These are phyloP conservation scores for Closterium sp. DNA, from an alignment of 139 green algal species.

Conservation along the genomic window DNA sequence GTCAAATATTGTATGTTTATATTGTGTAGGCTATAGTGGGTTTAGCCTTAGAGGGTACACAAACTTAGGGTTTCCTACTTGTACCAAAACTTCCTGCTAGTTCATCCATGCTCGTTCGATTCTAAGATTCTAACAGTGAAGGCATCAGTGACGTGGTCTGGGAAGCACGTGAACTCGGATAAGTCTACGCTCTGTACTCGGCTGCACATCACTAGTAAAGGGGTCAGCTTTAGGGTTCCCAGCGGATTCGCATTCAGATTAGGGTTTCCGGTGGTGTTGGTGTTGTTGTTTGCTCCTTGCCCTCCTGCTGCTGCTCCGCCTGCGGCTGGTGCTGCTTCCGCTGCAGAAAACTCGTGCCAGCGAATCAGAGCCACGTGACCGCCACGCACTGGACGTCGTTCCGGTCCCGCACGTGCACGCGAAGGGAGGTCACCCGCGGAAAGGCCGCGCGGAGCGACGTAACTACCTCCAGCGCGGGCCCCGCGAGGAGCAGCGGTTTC, in stretches of 20 bases:
- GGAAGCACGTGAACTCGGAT: not conserved
- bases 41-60: too few relatives aligned
- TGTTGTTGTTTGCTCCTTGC: not conserved
- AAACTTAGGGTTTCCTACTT: too few relatives aligned
- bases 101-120: too few relatives aligned
- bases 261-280: not conserved
- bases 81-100: too few relatives aligned
- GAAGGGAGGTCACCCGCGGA: constrained; percentile 12
- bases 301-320: not conserved
- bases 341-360: constrained; percentile 5
- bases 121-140: too few relatives aligned
- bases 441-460: constrained; percentile 1
- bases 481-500: not conserved
- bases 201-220: not conserved
- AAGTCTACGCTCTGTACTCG: not conserved
- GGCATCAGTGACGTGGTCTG: not conserved
- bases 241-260: not conserved
- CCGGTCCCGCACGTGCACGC: constrained; percentile 5
- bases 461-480: not conserved
- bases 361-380: constrained; percentile 3
- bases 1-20: too few relatives aligned
- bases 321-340: not conserved
- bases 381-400: not conserved
- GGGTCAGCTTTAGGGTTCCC: not conserved
- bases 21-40: too few relatives aligned